Conservation (phyloP, 2,329 filamentous ascomycete species). For the Colletotrichum caudatum region DNA sequence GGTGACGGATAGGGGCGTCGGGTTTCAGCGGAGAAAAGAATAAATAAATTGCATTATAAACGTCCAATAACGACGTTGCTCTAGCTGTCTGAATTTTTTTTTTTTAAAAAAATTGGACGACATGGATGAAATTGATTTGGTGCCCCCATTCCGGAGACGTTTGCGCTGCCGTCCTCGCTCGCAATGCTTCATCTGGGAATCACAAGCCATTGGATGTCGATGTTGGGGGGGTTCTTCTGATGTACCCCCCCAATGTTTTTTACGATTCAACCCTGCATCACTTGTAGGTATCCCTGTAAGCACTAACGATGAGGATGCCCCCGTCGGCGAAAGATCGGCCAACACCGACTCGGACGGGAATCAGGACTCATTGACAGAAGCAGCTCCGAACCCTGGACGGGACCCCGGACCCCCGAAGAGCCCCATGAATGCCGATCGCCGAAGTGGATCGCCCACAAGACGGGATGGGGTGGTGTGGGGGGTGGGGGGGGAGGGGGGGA, state of each 20-base stretch:
- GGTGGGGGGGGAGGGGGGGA: too few relatives aligned
- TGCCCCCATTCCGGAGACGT: too few relatives aligned
- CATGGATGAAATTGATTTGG: neutral
- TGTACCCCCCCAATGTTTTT: neutral
- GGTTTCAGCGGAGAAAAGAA: too few relatives aligned
- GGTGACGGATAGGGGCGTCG: too few relatives aligned
- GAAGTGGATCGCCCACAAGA: neutral
- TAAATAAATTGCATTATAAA: neutral
- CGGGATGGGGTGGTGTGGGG: neutral
- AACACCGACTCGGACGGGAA: neutral
- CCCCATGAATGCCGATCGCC: slow-evolving; percentile 31
- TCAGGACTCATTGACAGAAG: neutral
- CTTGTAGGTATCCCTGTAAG: neutral
- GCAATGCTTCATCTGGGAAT: neutral
- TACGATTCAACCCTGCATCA: neutral
- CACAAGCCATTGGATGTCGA: neutral
- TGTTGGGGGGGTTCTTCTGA: too few relatives aligned
- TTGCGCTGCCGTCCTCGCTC: too few relatives aligned
- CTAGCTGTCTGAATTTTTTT: neutral
- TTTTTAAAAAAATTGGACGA: neutral
- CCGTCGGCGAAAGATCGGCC: neutral
- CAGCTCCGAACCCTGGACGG: slow-evolving; percentile 1
- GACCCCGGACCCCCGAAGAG: neutral
- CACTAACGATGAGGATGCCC: too few relatives aligned
- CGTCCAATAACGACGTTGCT: neutral